phyloP scores from a whole-genome alignment of 2,329 filamentous ascomycete genomes.

The Helotiales sp. region DNA sequence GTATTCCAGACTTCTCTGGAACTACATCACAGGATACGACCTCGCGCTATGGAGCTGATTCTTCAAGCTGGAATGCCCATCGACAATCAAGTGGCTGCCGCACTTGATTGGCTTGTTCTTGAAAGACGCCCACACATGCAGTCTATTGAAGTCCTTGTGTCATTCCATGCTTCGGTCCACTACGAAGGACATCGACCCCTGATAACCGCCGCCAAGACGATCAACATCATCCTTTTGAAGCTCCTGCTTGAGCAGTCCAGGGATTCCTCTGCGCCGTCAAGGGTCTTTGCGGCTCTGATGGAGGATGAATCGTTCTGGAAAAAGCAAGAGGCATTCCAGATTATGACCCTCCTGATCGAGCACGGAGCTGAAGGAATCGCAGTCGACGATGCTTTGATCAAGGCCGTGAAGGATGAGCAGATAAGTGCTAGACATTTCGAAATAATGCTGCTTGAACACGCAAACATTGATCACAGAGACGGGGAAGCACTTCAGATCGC shows the following conservation, averaged over 20 bases:
- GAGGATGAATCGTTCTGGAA: constrained; percentile 23
- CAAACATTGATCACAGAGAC: constrained; percentile 27
- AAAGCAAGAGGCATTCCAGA: constrained; percentile 40
- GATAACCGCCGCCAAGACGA: constrained; percentile 15
- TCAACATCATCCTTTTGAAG: constrained; percentile 17
- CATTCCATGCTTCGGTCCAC: constrained; percentile 52
- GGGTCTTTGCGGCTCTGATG: constrained; percentile 22
- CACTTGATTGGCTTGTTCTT: constrained; percentile 41
- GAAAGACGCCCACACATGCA: constrained; percentile 53
- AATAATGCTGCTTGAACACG: constrained; percentile 47
- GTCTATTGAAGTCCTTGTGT: constrained; percentile 45
- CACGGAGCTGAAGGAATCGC: constrained; percentile 29
- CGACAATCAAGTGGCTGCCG: constrained; percentile 18
- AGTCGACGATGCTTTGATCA: constrained; percentile 31
- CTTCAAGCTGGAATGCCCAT: constrained; percentile 46
- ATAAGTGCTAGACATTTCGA: constrained; percentile 49
- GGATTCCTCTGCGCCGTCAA: constrained; percentile 23
- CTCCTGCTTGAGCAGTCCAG: constrained; percentile 24
- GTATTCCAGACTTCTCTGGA: constrained; percentile 21
- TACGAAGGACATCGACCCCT: constrained; percentile 26
- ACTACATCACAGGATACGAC: constrained; percentile 16
- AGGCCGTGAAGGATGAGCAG: constrained; percentile 23
- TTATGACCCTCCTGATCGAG: constrained; percentile 27
- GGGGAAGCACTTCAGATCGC: constrained; percentile 31
- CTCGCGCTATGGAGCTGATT: constrained; percentile 13